Conservation (phyloP, 768 basidiomycete species). For the Mrakia gelida region DNA sequence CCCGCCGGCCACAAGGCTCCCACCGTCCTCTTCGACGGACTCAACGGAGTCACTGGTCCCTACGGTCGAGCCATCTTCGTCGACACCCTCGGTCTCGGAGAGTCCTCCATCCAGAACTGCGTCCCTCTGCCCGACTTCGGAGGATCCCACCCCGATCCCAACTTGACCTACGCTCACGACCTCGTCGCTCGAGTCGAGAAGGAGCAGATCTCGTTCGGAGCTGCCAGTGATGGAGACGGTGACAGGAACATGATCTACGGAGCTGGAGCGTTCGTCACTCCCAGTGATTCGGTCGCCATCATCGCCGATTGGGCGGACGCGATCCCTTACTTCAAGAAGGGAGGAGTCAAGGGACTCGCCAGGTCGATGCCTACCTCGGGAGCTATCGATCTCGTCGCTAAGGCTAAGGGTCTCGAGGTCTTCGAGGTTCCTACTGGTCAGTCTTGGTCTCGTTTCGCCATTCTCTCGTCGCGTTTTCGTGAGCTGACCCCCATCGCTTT, state of each 20-base stretch:
- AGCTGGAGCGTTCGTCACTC: conserved; percentile 94
- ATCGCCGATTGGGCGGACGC: conserved; percentile 84
- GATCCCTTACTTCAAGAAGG: conserved; percentile 47
- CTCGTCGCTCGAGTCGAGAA: conserved; percentile 89
- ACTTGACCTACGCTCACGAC: conserved; percentile 91
- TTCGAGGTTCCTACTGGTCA: conserved; percentile 95
- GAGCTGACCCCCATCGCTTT: neutral
- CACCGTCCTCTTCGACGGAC: conserved; percentile 87
- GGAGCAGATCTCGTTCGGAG: conserved; percentile 82
- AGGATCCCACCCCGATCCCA: conserved; percentile 96
- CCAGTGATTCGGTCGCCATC: conserved; percentile 95
- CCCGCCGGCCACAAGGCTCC: conserved; percentile 52
- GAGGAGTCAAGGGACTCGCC: conserved; percentile 90
- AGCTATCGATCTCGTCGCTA: conserved; percentile 91
- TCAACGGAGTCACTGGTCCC: conserved; percentile 95
- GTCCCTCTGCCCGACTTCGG: conserved; percentile 91
- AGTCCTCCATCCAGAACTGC: conserved; percentile 82
- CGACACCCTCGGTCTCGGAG: conserved; percentile 71
- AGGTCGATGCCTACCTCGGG: conserved; percentile 97
- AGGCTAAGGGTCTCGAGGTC: conserved; percentile 84
- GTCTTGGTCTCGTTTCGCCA: conserved; percentile 33
- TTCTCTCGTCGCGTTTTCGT: too few species aligned
- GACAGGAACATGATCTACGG: conserved; percentile 99
- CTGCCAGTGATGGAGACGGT: conserved; percentile 95
- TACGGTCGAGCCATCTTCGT: conserved; percentile 87